Evolutionary conservation across 2,329 filamentous ascomycete species (phyloP), one percentile per base, ranked within the genome.

Genomic region (Epichloe aotearoae): DNA sequence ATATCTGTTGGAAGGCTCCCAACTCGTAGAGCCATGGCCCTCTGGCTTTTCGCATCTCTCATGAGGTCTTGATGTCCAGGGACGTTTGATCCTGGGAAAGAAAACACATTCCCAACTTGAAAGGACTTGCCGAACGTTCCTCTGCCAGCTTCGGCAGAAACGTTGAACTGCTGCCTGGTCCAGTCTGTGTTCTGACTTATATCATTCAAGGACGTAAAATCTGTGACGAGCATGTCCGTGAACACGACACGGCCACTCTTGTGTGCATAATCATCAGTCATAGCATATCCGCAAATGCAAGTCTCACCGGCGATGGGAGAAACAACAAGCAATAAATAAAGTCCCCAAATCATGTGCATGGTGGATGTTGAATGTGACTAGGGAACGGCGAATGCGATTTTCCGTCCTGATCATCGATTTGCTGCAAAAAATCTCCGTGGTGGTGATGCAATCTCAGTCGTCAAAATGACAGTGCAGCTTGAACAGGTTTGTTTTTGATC

Each of bases 261-360:
- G 44, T 66, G 60, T n/a, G 69, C 71, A 39, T 30, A 30, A 30
- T 51, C 30, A 5, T 72, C 65, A 53, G 69, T 70, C 43, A 82
- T 65, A 3, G 75, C 75, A 64, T 88, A 90, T 48, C 86, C 86
- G 61, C 86, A 91, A 58, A 85, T 78, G 67, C 86, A 90, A 54
- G 75, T 73, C 14, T 52, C 51, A 4, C 52, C 55, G 30, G n/a
- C 47, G 12, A 34, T 19, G 14, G 12, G 55, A 41, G 38, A 57
- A 59, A 49, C 40, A 59, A 49, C 40, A 17, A 50, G 6, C 46
- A 50, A 37, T 34, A 61, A 15, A 10, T 55, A 26, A 19, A 50
- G 3, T 39, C 26, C 36, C 45, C 39, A 17, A 19, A 23, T 23
- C 30, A 50, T 51, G 17, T 26, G 36, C 45, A 50, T 47, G 41